A percentile compares a stretch with the other conserved stretches of the same genome.
Conservation (phyloP, 139 green algal genomes). For the Deuterostichococcus epilithicus region DNA sequence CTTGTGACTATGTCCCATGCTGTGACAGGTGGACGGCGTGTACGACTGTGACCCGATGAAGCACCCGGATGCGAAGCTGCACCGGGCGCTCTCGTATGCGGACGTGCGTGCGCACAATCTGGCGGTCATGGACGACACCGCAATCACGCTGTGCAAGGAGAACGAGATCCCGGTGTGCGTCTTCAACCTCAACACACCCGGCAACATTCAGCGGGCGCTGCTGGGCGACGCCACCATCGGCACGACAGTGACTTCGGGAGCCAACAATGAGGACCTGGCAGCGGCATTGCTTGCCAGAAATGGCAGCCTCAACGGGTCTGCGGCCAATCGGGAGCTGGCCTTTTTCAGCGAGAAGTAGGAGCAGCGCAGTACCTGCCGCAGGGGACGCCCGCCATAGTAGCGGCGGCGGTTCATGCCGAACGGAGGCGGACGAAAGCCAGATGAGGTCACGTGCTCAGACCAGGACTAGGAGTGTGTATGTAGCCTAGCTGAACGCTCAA, state of each 20-base stretch:
- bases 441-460: too few species aligned
- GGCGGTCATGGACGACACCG: constrained; percentile 92
- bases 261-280: neutral
- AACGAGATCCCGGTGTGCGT: constrained; percentile 88
- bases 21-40: constrained; percentile 85
- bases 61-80: constrained; percentile 59
- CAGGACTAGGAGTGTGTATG: too few species aligned
- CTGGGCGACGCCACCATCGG: constrained; percentile 27
- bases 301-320: neutral
- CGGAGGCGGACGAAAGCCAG: too few species aligned
- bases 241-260: constrained; percentile 13
- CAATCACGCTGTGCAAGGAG: constrained; percentile 97
- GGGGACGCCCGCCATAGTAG: too few species aligned
- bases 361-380: neutral
- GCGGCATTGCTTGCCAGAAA: neutral
- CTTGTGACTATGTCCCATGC: neutral
- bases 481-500: too few species aligned
- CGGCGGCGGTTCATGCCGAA: too few species aligned
- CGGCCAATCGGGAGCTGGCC: neutral
- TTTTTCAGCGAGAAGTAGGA: neutral
- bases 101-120: constrained; percentile 55
- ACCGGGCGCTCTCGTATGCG: constrained; percentile 56
- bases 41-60: constrained; percentile 87
- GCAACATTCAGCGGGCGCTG: constrained; percentile 62
- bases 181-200: constrained; percentile 77